Percentiles rank a stretch among this genome's conserved stretches.
These are phyloP conservation scores for Blastosporella zonata DNA, from an alignment of 1,284 basidiomycete species.

Conservation along the genomic window DNA sequence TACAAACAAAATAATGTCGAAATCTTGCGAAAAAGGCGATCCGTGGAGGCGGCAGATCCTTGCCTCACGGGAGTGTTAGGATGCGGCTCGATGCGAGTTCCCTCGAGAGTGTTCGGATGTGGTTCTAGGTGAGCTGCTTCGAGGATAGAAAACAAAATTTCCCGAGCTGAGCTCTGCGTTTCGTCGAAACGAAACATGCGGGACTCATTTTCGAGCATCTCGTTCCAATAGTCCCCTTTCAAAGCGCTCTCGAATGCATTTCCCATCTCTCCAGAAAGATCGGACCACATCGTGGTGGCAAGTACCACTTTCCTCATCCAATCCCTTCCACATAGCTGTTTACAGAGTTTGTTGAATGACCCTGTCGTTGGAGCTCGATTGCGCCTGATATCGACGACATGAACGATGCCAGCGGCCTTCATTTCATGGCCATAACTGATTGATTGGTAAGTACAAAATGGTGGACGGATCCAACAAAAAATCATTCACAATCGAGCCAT, in stretches of 20 bases:
- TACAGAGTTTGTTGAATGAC: conserved; percentile 18
- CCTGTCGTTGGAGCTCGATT: conserved; percentile 18
- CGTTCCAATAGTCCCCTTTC: conserved; percentile 17
- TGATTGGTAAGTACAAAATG: not conserved
- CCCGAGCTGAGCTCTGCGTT: conserved; percentile 12
- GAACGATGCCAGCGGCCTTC: conserved; percentile 22
- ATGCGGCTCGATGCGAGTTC: too few relatives aligned
- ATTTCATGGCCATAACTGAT: conserved; percentile 16
- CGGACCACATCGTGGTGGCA: conserved; percentile 21
- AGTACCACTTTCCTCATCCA: conserved; percentile 17
- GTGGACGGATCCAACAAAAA: not conserved
- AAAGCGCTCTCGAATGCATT: conserved; percentile 14
- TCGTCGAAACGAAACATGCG: conserved; percentile 8
- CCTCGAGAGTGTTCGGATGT: not conserved
- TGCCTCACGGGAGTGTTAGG: not conserved
- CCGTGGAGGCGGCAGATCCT: too few relatives aligned
- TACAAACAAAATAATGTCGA: not conserved
- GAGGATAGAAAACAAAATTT: conserved; percentile 10
- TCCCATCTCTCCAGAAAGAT: conserved; percentile 3
- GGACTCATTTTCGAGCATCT: conserved; percentile 15
- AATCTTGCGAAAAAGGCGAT: not conserved
- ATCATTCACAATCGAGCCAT: conserved; percentile 12
- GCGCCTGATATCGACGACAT: conserved; percentile 23
- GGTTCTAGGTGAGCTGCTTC: not conserved
- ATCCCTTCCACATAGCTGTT: conserved; percentile 20